Percentiles rank a stretch among this genome's conserved stretches.
Conservation (phyloP, 2,329 filamentous ascomycete genomes). For the Daldinia sp. region DNA sequence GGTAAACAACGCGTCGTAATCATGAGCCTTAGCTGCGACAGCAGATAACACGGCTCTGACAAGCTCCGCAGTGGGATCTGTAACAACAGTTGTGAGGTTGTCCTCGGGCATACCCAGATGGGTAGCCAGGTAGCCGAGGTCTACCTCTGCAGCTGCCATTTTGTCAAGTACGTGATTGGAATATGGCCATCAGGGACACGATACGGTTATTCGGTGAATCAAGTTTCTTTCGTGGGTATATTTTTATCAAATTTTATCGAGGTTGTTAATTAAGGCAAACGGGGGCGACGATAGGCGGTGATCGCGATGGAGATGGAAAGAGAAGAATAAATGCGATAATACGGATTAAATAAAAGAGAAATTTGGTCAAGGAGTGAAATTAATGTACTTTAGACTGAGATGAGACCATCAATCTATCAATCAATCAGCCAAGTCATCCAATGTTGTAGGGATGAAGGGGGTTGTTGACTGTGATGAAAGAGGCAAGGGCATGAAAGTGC, state of each 20-base stretch:
- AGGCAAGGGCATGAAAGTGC: slow-evolving; percentile 23
- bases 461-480: slow-evolving; percentile 24
- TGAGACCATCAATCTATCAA: slow-evolving; percentile 13
- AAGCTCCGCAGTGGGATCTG: slow-evolving; percentile 80
- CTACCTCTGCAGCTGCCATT: slow-evolving; percentile 73
- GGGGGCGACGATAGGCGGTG: slow-evolving; percentile 19
- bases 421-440: slow-evolving; percentile 30
- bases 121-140: slow-evolving; percentile 78
- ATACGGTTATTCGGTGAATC: slow-evolving; percentile 1
- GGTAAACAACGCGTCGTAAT: slow-evolving; percentile 83
- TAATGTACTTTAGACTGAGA: slow-evolving; percentile 16
- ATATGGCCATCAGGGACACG: slow-evolving; percentile 46
- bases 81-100: slow-evolving; percentile 70
- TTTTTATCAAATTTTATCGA: neutral
- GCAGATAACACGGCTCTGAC: slow-evolving; percentile 80
- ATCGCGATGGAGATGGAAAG: slow-evolving; percentile 15
- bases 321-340: slow-evolving; percentile 23
- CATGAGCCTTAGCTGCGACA: slow-evolving; percentile 81
- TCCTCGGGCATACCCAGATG: slow-evolving; percentile 77
- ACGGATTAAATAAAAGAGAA: slow-evolving; percentile 21
- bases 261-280: slow-evolving; percentile 14
- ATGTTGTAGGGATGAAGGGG: slow-evolving; percentile 3
- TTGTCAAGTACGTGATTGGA: slow-evolving; percentile 48
- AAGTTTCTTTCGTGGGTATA: slow-evolving; percentile 6
- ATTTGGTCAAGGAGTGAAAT: slow-evolving; percentile 30